phyloP scores from a whole-genome alignment of 2,329 filamentous ascomycete genomes.

The Lasiodiplodia citricola region DNA sequence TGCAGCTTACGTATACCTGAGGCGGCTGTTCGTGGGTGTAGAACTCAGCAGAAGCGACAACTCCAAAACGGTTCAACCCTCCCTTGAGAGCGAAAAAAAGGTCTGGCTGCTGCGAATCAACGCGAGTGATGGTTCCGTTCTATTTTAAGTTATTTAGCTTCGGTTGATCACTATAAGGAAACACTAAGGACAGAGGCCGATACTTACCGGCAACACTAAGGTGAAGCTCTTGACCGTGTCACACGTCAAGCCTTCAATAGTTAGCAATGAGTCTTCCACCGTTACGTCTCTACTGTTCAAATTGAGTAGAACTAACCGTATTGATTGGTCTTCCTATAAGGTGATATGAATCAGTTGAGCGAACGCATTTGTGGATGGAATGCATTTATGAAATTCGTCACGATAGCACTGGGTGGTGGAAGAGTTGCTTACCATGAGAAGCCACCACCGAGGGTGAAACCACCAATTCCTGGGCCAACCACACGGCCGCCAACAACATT shows the following conservation, averaged over 20 bases:
- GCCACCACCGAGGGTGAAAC: slow-evolving; percentile 1
- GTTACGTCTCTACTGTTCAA: not conserved
- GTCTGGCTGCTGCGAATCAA: slow-evolving; percentile 31
- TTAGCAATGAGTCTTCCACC: not conserved
- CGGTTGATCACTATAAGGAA: no score
- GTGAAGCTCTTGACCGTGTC: slow-evolving; percentile 12
- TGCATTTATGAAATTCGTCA: not conserved
- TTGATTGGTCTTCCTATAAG: not conserved
- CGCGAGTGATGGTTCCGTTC: slow-evolving; percentile 4
- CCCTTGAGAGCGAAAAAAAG: slow-evolving; percentile 44
- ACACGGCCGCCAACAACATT: slow-evolving; percentile 3
- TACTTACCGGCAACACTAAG: not conserved
- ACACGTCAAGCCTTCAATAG: not conserved
- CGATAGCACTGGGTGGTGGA: not conserved
- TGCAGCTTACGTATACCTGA: not conserved
- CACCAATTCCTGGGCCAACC: not conserved
- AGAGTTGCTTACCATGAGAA: slow-evolving; percentile 5
- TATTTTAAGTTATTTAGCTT: not conserved
- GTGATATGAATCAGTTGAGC: not conserved
- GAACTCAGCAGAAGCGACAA: slow-evolving; percentile 36
- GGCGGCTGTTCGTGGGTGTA: not conserved
- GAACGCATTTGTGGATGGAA: not conserved
- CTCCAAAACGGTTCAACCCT: slow-evolving; percentile 45
- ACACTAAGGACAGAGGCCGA: not conserved
- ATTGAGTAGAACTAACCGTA: not conserved